These are phyloP conservation scores for Citrullus amarus DNA, from an alignment of 306 rosid genomes.

Conservation along the genomic window DNA sequence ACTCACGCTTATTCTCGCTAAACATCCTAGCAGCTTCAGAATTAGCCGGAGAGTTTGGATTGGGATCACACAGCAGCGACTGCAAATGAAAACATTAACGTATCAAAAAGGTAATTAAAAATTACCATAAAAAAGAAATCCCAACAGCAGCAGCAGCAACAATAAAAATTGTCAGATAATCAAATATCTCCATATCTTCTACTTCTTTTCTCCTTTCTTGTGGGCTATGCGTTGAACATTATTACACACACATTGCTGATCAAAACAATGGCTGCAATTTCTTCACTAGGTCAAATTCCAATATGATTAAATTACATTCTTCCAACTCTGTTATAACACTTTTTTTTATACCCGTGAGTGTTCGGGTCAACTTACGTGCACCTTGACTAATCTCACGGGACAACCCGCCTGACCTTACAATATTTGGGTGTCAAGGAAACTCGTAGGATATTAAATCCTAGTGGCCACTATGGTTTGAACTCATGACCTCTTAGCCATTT, in stretches of 20 bases:
- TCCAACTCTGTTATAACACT: background rate
- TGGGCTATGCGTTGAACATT: background rate
- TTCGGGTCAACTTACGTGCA: too few species aligned
- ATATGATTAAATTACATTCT: background rate
- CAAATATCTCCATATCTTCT: too few species aligned
- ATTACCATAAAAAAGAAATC: too few species aligned
- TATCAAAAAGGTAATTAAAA: background rate
- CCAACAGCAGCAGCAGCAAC: background rate
- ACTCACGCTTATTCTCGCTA: slow-evolving; percentile 83
- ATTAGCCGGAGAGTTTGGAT: slow-evolving; percentile 95
- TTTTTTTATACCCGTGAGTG: too few species aligned
- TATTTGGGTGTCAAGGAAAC: too few species aligned
- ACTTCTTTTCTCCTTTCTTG: background rate
- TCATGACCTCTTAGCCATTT: too few species aligned
- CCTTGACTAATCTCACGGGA: too few species aligned
- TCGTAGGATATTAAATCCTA: too few species aligned
- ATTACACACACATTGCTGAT: background rate
- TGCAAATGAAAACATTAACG: slow-evolving; percentile 16
- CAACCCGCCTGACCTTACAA: too few species aligned
- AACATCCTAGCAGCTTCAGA: slow-evolving; percentile 94
- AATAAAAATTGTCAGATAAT: background rate
- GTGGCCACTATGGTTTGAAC: too few species aligned
- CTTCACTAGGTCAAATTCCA: background rate
- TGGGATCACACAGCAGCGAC: slow-evolving; percentile 93
- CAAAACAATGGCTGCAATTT: background rate